Evolutionary conservation across 345 rosid genomes (phyloP), one percentile per base, ranked within the genome.

Genomic region (Draba incana): DNA sequence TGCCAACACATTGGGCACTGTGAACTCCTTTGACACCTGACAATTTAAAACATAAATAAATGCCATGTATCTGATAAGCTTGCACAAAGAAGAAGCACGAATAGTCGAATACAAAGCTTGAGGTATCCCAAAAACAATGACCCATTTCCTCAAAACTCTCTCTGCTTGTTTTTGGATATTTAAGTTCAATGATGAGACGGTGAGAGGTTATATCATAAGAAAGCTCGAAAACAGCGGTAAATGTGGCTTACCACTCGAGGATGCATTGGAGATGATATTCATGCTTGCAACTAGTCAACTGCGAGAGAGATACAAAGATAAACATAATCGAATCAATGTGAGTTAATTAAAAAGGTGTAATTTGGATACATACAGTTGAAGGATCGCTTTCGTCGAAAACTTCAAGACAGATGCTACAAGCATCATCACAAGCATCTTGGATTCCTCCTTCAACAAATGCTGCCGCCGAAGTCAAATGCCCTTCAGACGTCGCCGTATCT

Each of bases 1-100:
- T 91, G 99, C 96, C 95, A 89, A 62, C 99, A 94, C 99, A 94
- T 94, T 5, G 99, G 99, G 80, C 99, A 94, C 62, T 91, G 96
- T 35, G 99, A 91, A 67, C 99, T 94, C 81, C 97, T 88, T 63
- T 94, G 99, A 67, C 99, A 94, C 97, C 99, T 93, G 68, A 33
- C 15, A 66, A 30, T 3, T 52, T 4, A n/a, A 60, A 45, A 62
- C 7, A 20, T 20, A 20, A 20, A 30, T 0, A 68, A 61, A 53
- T 23, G 44, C 2, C 50, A 61, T 14, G 7, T 6, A 35, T 28
- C 52, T 13, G 46, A 61, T 53, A 37, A 74, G 55, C 50, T 53
- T 30, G 24, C 24, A 50, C 53, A 41, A 48, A 14, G 1, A 72
- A 49, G 41, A n/a, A 53, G 10, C 33, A 66, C 31, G n/a, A 20